Evolutionary conservation across 345 rosid species (phyloP), one percentile per base, ranked within the genome.

Genomic region (Noccaea caerulescens): DNA sequence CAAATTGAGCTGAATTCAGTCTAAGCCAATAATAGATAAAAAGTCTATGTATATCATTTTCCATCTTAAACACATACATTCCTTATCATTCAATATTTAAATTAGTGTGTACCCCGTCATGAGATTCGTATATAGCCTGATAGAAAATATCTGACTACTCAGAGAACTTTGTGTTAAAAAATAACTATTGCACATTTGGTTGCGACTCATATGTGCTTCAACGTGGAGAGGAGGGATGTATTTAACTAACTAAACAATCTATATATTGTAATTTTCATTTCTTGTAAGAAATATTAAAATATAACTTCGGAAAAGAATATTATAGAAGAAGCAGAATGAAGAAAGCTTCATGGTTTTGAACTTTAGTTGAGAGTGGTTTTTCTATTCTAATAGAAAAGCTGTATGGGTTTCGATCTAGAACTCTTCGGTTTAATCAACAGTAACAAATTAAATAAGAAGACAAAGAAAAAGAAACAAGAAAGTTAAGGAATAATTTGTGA

Each of bases 401-500:
- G 30, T 27, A 27, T 27, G 30, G 30, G 30, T 3, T 27, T 27
- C 30, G 30, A 27, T 27, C 27, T 25, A 25, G 27, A 25, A 25
- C 3, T 25, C 27, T 25, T 25, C 30, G 30, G 30, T 27, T 27
- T 2, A 27, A 27, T 2, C 30, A 27, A 27, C 30, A 27, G 13
- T 34, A 7, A 36, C 27, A 36, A 4, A 65, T 23, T 3, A 11
- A 11, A 43, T 6, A 33, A 12, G 11, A 34, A 34, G 12, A 45
- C 27, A 23, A n/a, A 44, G 37, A 14, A n/a, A 69, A 20, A 13
- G 20, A 33, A 64, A 49, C 58, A 39, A 34, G 44, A 43, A 49
- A 50, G 36, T 36, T 25, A 20, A 38, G 50, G 58, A 58, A 14
- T 25, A 27, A 70, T 6, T 20, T 8, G 37, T 46, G 47, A 68